Percentiles rank a stretch among this genome's conserved stretches.
Conservation (phyloP, 2,329 filamentous ascomycete genomes). For the Oidium heveae region DNA sequence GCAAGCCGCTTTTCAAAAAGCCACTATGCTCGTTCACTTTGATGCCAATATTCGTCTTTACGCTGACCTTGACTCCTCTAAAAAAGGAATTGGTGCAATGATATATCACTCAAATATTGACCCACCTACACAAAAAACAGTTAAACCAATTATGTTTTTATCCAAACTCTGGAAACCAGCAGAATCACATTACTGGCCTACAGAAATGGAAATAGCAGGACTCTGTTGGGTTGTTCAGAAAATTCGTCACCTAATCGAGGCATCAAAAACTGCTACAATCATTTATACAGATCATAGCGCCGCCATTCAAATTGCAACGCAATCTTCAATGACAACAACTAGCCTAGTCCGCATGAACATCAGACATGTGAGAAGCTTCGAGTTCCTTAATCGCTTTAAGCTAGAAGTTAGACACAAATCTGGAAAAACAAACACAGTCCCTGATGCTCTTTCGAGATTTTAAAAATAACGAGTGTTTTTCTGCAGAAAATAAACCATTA, state of each 20-base stretch:
- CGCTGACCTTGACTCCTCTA: neutral
- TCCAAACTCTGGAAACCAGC: neutral
- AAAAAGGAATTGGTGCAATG: neutral
- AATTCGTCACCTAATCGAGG: neutral
- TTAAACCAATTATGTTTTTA: neutral
- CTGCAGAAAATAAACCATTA: neutral
- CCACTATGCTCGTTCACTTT: neutral
- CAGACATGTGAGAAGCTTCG: neutral
- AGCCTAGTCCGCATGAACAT: neutral
- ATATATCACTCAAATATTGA: neutral
- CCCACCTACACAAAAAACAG: neutral
- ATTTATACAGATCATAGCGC: neutral
- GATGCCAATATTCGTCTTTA: neutral
- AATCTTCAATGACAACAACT: neutral
- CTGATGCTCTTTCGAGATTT: neutral
- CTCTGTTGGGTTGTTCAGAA: neutral
- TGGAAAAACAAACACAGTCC: neutral
- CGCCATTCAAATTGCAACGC: neutral
- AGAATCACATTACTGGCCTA: neutral
- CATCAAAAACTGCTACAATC: neutral
- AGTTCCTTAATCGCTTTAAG: neutral
- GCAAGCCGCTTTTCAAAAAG: neutral
- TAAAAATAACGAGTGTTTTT: neutral
- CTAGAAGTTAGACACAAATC: neutral
- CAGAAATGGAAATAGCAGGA: neutral